phyloP scores from a whole-genome alignment of 805 yeast species.

The Ogataea ramenticola region DNA sequence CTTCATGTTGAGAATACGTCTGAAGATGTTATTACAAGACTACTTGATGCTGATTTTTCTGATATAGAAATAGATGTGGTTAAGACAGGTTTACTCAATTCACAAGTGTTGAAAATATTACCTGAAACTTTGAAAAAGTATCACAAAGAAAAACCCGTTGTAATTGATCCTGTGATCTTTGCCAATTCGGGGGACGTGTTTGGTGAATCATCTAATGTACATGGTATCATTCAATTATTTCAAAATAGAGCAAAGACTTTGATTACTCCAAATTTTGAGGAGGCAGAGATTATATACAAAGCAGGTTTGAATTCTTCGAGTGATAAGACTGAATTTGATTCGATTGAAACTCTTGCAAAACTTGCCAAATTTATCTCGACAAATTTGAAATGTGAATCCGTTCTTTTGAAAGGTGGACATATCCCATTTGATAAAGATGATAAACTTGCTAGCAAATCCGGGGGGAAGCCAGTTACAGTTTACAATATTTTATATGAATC shows the following conservation, averaged over 20 bases:
- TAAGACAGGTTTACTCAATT: slow-evolving; percentile 72
- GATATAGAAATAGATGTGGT: slow-evolving; percentile 63
- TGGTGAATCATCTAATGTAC: slow-evolving; percentile 39
- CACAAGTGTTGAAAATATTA: slow-evolving; percentile 43
- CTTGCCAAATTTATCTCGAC: slow-evolving; percentile 33
- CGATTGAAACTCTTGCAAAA: slow-evolving; percentile 31
- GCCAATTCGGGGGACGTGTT: slow-evolving; percentile 68
- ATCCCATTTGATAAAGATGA: slow-evolving; percentile 35
- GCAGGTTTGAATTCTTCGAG: slow-evolving; percentile 20
- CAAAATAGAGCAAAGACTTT: slow-evolving; percentile 24
- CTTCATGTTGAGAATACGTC: slow-evolving; percentile 36
- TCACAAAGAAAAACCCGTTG: slow-evolving; percentile 31
- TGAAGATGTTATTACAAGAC: slow-evolving; percentile 34
- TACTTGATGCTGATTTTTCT: slow-evolving; percentile 47
- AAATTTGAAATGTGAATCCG: slow-evolving; percentile 37
- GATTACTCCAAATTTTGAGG: slow-evolving; percentile 74
- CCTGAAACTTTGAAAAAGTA: slow-evolving; percentile 26
- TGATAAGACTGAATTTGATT: slow-evolving; percentile 8
- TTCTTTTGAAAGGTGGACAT: slow-evolving; percentile 87
- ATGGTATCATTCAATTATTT: slow-evolving; percentile 25
- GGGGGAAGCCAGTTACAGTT: slow-evolving; percentile 9
- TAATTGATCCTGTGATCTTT: slow-evolving; percentile 80
- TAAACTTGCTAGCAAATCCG: slow-evolving; percentile 8
- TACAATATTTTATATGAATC: slow-evolving; percentile 24
- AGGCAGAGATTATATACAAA: slow-evolving; percentile 41